Evolutionary conservation across 1,139 yeast species (phyloP), one percentile per base, ranked within the genome.

Genomic region (Lodderomyces jiufengensis): DNA sequence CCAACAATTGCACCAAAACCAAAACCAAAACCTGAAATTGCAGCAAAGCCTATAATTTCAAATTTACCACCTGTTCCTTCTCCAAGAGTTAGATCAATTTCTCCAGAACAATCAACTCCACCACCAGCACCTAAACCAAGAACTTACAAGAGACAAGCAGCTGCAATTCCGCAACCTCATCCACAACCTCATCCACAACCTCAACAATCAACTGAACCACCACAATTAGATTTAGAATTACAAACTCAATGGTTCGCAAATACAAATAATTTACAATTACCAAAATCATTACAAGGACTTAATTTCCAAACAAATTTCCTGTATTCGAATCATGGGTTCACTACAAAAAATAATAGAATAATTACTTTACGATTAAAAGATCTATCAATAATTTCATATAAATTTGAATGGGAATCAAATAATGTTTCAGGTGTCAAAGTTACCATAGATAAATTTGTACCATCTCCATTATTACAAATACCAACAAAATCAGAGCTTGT

Each of bases 331-430:
- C 16, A 22, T 12, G 35, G 38, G 8, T 40, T 41, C 4, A 51
- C 51, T 1, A 27, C 12, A 13, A 37, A 41, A 1, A 41, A 51
- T 34, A 51, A 48, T 1, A 46, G 66, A 29, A 38, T 27, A 3
- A 32, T 71, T 10, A 61, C 51, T 3, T 57, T 73, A 29, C 59
- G 82, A 24, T 56, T 75, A 36, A 56, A 56, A n/a, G 86, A 81
- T 48, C 60, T 81, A 42, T 59, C 80, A 0, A 66, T 74, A 4
- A 50, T 70, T 8, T 59, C 63, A 36, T 63, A 79, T 43, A 57
- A 57, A 25, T 56, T 82, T 21, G 54, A 52, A 8, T 81, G 84
- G 84, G 48, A 61, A 1, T 63, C 54, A 31, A 39, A 44, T 23
- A 52, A 61, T 30, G 29, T 40, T 9, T 30, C 31, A 0, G 37